These are phyloP conservation scores for Stylonectria norvegica DNA, from an alignment of 2,329 filamentous ascomycete genomes.

Conservation along the genomic window DNA sequence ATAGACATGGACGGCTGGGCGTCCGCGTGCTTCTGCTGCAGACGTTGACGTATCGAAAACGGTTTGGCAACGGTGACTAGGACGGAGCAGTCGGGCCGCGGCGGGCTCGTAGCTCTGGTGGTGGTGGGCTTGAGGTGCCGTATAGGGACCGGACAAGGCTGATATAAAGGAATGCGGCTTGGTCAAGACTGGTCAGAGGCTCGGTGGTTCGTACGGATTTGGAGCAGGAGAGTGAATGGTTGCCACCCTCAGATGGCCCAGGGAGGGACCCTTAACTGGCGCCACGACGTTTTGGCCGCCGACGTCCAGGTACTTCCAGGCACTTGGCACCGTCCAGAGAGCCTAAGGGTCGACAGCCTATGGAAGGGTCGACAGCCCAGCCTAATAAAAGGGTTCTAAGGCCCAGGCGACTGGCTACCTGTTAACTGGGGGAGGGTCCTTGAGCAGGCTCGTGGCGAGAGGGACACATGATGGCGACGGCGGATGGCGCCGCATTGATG, in stretches of 20 bases:
- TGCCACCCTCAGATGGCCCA: conserved; percentile 16
- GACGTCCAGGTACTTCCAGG: no score
- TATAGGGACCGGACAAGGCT: conserved; percentile 25
- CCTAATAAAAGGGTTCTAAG: no score
- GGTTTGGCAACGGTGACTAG: conserved; percentile 1
- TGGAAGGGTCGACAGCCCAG: no score
- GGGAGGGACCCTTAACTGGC: not conserved
- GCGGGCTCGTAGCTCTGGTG: conserved; percentile 5
- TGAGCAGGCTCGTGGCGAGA: conserved; percentile 24
- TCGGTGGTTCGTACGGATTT: conserved; percentile 4
- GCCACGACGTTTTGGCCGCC: no score
- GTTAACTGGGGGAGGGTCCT: not conserved
- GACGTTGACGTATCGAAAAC: no score
- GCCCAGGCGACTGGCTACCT: no score
- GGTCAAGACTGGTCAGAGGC: conserved; percentile 5
- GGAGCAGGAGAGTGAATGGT: conserved; percentile 10
- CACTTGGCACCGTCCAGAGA: not conserved
- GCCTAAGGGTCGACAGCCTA: no score
- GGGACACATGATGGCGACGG: conserved; percentile 20
- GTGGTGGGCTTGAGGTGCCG: conserved; percentile 6
- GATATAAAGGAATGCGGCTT: conserved; percentile 28
- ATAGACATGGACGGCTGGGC: conserved; percentile 16
- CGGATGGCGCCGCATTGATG: conserved; percentile 17
- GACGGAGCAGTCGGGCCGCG: conserved; percentile 5
- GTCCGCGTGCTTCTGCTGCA: no score